Evolutionary conservation across 805 yeast species (phyloP), one percentile per base, ranked within the genome.

Genomic region (Scheffersomyces amazonensis): DNA sequence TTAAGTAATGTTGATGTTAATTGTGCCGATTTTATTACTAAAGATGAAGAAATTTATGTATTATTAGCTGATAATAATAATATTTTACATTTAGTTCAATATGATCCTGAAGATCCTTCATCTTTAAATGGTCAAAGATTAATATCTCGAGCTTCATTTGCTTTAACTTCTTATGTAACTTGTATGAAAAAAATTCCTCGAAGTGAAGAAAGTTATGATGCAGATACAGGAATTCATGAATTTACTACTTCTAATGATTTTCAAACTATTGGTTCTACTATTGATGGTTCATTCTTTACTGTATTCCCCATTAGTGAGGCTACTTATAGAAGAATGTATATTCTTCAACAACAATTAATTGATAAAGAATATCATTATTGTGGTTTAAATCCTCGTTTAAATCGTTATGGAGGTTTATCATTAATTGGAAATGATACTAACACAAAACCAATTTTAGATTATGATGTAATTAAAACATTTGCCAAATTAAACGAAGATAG

Each of bases 91-190:
- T 52, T 91, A 8, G 60, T 88, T 29, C 87, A 86, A 52, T 93
- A 87, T 56, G 95, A 93, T 46, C 98, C 98, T 0, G 96, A 90
- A 44, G 96, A 88, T 53, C 85, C 93, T 0, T 73, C 75, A 16
- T 87, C 97, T 1, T 62, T 80, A 31, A 80, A 87, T 38, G 98
- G 98, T 5, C 87, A 83, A 47, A 68, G 80, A 43, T 69, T 93
- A 36, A 62, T 91, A 12, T 78, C 81, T 38, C 78, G 80, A 46
- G 74, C 90, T 0, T 79, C 85, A 12, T 83, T 90, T 55, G 80
- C 81, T 49, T 63, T 81, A 16, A 88, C 90, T 49, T 72, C 81
- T 12, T 54, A 69, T 4, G 76, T 83, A 2, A 78, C 82, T 0
- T 69, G 76, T 43, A 65, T 82, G 76, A 62, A 63, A 30, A 58